Evolutionary conservation across 768 basidiomycete species (phyloP).

Genomic region (Boletus edulis): DNA sequence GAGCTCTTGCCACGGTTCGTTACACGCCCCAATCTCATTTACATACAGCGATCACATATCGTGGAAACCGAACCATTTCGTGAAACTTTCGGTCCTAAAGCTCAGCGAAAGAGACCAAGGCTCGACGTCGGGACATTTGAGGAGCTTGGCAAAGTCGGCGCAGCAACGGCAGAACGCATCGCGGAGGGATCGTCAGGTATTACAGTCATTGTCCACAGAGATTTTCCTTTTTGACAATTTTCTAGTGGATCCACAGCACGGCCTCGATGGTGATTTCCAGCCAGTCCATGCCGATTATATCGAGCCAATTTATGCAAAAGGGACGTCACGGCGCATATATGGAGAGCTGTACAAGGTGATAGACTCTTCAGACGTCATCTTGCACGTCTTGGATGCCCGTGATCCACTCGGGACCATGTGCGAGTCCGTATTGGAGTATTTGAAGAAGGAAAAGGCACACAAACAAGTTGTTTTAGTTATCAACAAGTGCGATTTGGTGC

Average conservation of each 20-base stretch:
- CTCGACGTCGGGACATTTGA: constrained; percentile 90
- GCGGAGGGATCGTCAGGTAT: constrained; percentile 48
- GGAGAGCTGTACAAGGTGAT: constrained; percentile 99
- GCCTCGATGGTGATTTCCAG: constrained; percentile 39
- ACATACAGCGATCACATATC: constrained; percentile 78
- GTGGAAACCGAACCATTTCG: constrained; percentile 94
- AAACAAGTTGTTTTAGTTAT: constrained; percentile 96
- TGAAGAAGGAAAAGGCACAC: constrained; percentile 95
- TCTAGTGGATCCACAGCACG: constrained; percentile 11
- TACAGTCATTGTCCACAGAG: neutral
- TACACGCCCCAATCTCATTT: constrained; percentile 1
- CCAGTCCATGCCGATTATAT: constrained; percentile 73
- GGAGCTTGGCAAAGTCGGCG: constrained; percentile 72
- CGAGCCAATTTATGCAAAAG: constrained; percentile 93
- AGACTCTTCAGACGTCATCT: constrained; percentile 94
- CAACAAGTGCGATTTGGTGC: constrained; percentile 98
- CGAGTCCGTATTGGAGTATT: constrained; percentile 87
- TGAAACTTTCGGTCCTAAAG: constrained; percentile 95
- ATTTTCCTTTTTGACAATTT: constrained; percentile 1
- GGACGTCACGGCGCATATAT: constrained; percentile 93
- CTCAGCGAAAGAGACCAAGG: constrained; percentile 87
- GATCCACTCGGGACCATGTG: constrained; percentile 96
- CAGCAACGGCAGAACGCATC: constrained; percentile 49
- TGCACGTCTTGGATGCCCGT: constrained; percentile 93
- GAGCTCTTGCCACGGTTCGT: constrained; percentile 7